Percentiles rank a stretch among this genome's conserved stretches.
phyloP scores from a whole-genome alignment of 257 asterid genomes.

The Salvia rosmarinus region DNA sequence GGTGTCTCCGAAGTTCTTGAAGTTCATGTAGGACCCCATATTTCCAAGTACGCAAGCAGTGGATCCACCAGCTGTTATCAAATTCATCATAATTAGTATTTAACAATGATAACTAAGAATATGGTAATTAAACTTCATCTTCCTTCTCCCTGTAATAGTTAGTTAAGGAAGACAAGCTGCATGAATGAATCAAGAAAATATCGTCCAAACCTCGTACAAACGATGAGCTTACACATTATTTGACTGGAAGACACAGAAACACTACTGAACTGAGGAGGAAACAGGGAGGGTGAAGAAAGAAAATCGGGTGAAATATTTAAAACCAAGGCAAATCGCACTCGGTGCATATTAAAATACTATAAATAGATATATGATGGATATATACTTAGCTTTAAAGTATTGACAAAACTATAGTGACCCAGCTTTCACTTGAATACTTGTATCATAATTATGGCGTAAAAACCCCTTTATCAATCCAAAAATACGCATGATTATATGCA shows the following conservation, averaged over 20 bases:
- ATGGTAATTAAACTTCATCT: neutral
- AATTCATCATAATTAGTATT: slow-evolving; percentile 30
- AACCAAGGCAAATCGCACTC: slow-evolving; percentile 32
- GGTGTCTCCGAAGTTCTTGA: slow-evolving; percentile 63
- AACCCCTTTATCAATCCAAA: slow-evolving; percentile 10
- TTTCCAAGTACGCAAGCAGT: slow-evolving; percentile 31
- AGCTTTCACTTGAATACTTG: slow-evolving; percentile 30
- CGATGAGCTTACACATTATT: slow-evolving; percentile 10
- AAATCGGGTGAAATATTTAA: slow-evolving; percentile 3
- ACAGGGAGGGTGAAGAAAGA: neutral
- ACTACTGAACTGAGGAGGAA: neutral
- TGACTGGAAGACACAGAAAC: slow-evolving; percentile 13
- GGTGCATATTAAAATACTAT: slow-evolving; percentile 8
- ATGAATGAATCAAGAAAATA: slow-evolving; percentile 18
- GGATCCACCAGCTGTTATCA: slow-evolving; percentile 42
- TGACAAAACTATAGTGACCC: slow-evolving; percentile 29
- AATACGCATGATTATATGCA: slow-evolving; percentile 4
- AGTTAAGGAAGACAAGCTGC: neutral
- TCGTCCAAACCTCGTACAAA: neutral
- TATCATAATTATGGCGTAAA: slow-evolving; percentile 12
- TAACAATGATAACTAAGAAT: slow-evolving; percentile 23
- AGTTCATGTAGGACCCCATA: slow-evolving; percentile 84
- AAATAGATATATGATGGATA: slow-evolving; percentile 18
- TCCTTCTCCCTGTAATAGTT: slow-evolving; percentile 11
- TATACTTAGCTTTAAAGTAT: slow-evolving; percentile 41